These are phyloP conservation scores for Cryptococcus sp. DNA, from an alignment of 1,284 basidiomycete species.

Conservation along the genomic window DNA sequence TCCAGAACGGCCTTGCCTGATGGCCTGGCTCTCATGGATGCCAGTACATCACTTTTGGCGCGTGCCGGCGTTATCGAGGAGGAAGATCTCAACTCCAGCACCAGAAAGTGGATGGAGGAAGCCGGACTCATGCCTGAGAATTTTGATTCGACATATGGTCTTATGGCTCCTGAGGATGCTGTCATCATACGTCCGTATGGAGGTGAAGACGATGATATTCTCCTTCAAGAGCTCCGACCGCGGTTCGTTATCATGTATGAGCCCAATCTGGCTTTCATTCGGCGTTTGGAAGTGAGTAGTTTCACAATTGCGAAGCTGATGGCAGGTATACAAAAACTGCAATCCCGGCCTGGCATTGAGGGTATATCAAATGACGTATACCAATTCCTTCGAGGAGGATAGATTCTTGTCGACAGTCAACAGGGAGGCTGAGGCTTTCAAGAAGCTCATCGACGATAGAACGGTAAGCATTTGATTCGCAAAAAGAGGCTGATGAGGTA, in stretches of 20 bases:
- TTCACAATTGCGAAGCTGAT: background rate
- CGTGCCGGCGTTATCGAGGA: constrained; percentile 37
- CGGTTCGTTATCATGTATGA: constrained; percentile 94
- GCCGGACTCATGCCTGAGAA: constrained; percentile 48
- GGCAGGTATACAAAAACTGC: constrained; percentile 74
- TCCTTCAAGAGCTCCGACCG: constrained; percentile 83
- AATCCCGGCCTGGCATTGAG: constrained; percentile 75
- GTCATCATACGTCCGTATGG: constrained; percentile 84
- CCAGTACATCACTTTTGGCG: constrained; percentile 19
- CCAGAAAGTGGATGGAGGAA: constrained; percentile 11
- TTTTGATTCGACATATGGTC: constrained; percentile 75
- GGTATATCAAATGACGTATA: constrained; percentile 95
- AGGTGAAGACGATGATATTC: constrained; percentile 85
- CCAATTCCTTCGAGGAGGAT: constrained; percentile 90
- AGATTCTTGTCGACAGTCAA: constrained; percentile 84
- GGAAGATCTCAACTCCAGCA: constrained; percentile 24
- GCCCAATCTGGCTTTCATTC: constrained; percentile 85
- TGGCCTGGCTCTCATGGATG: constrained; percentile 5
- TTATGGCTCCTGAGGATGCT: constrained; percentile 72
- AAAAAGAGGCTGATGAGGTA: constrained; percentile 34
- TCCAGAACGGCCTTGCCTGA: constrained; percentile 3
- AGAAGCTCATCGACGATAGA: constrained; percentile 85
- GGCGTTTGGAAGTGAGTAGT: constrained; percentile 74
- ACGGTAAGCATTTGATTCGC: constrained; percentile 57
- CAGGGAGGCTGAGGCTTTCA: constrained; percentile 91